Base-by-base conservation (phyloP, 805 yeast species). In the Kuraishia ogatae region DNA sequence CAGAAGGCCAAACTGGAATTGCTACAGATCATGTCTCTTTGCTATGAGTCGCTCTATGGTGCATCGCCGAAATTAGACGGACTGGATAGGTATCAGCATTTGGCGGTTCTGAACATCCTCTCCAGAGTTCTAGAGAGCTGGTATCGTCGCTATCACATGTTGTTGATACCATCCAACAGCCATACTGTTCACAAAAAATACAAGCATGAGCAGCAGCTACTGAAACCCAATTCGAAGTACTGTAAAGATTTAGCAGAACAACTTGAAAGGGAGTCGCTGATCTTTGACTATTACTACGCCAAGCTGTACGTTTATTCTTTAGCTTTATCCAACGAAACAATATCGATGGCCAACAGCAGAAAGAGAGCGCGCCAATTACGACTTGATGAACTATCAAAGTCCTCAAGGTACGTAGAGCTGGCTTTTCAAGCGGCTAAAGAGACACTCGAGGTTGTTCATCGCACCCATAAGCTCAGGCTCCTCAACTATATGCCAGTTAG, bases 351-450 rank as follows among this genome's bases (percentile, higher is more conserved):
- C 5, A 28, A 28, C 43, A 53, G 23, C 22, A 24, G 28, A 65
- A 66, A 55, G 59, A 56, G 56, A 48, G 58, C 50, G 64, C 59
- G 67, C 28, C 63, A 68, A 50, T 69, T 86, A 57, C 77, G 83
- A 58, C 67, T 88, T 46, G 89, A 85, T 62, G 94, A 89, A 64
- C 76, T 89, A 22, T 77, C 88, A 1, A 80, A 79, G 56, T 82
- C 89, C 53, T 87, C 96, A 1, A 80, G 84, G 61, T 91, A 85
- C 69, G 88, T 90, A 24, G 91, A 84, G 57, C 75, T 84, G 55
- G 97, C 97, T 0, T 89, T 85, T 60, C 81, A 76, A 56, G 86
- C 97, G 0, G 97, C 97, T 1, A 84, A 84, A 62, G 96, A 88
- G 64, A 80, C 89, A 62, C 71, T 92, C 26, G 76, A 79, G 23